Base-by-base conservation (phyloP, 495 filamentous ascomycete genomes). In the Paragyromitra xinjiangensis region DNA sequence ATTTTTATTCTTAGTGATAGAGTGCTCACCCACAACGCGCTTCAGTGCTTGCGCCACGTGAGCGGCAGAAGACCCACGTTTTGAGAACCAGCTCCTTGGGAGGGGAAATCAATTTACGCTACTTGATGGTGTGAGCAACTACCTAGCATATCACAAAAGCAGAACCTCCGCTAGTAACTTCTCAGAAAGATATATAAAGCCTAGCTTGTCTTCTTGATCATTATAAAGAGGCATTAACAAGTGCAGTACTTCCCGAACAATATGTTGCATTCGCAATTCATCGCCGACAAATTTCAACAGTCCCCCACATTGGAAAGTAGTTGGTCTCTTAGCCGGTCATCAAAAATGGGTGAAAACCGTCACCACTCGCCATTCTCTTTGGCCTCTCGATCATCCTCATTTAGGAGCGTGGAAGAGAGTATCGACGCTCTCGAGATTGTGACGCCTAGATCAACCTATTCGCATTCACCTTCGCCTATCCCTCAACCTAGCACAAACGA, bases 181-280 rank as follows among this genome's bases (percentile, higher is more conserved):
- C 58, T 72, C 39, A 39, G 66, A 61, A 39, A 72, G 61, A 73
- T 73, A 71, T 72, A 72, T 76, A 77, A 75, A 64, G 53, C 61
- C 53, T 58, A 64, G 69, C 29, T 45, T 24, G 68, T 64, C 74
- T 65, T 79, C 66, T 72, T 29, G 39, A 19, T 64, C 40, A 55
- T 61, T 78, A 79, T 78, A 78, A 78, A 78, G 48, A 76, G 59
- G 24, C 76, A 66, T 77, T 77, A 78, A 19, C 39, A 51, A 81
- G 78, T 59, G 40, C 71, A 67, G 11, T 45, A 69, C 62, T 59
- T 73, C 58, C 64, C 26, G 42, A 71, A 37, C 71, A 80, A 70
- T 34, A 81, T 80, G 79, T 68, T 81, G 50, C 79, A 81, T 67
- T 81, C 79, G 73, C 79, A 79, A 59, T 62, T 80, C 40, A 61